Base-by-base conservation (phyloP, 768 basidiomycete species). In the Pleurotus pulmonarius region DNA sequence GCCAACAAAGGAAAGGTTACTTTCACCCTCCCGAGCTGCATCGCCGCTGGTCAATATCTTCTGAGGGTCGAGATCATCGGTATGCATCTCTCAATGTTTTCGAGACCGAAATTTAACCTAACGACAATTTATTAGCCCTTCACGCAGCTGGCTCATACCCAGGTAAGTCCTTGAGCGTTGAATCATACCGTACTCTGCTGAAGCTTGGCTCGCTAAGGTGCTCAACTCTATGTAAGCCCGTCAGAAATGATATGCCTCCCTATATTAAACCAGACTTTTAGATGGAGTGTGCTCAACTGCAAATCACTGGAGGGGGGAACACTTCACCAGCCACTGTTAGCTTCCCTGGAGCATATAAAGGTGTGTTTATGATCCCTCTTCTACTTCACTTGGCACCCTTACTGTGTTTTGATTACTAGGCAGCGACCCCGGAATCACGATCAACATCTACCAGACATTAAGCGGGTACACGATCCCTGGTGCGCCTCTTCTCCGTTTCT, bases 1-100 rank as follows among this genome's bases (percentile, higher is more conserved):
- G 64, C 69, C 11, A 78, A 78, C 65, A 75, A 79, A 64, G 81
- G 81, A 29, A 77, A 79, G 60, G 76, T 78, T 8, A 73, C 72
- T 15, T 80, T 81, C 70, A 67, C 44, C 5, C 69, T 81, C 56
- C 81, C 81, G 0, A 61, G 60, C 13, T 81, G 80, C 60, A 78
- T 81, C 46, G 60, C 70, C 0, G 59, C 74, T 16, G 80, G 80
- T 8, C 70, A 81, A 34, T 81, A 82, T 59, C 68, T 83, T 16
- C 67, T 83, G 6, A 71, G 80, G 9, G 73, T 73, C 41, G 82
- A 82, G 60, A 64, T 83, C 55, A 83, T 82, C 58, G 81, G 77
- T 80, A 60, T 20, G 69, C 58, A 34, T 9, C 0, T 3, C 20
- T 20, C 20, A 20, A 34, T 11, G 8, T 9, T 9, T 11, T 3